These are phyloP conservation scores for Beauveria rudraprayagi DNA, from an alignment of 2,329 filamentous ascomycete genomes.

Conservation along the genomic window DNA sequence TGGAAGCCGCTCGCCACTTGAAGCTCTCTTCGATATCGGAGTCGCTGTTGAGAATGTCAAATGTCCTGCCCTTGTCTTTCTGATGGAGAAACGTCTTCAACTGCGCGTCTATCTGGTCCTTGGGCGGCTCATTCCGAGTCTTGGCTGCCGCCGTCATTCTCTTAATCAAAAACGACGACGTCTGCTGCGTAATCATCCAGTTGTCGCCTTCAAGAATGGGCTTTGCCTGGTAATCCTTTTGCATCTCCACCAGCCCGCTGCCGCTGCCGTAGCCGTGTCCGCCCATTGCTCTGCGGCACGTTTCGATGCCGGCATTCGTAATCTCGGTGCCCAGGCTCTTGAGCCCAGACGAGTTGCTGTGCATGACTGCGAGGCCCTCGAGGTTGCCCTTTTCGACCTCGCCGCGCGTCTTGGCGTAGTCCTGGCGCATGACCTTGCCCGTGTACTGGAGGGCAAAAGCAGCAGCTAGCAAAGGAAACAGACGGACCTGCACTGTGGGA, in stretches of 20 bases:
- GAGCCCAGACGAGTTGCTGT: slow-evolving; percentile 68
- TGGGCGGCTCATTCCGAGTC: slow-evolving; percentile 42
- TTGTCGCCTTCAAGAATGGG: slow-evolving; percentile 72
- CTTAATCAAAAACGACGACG: slow-evolving; percentile 69
- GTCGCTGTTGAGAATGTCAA: slow-evolving; percentile 65
- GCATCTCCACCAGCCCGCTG: slow-evolving; percentile 68
- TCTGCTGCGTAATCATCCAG: slow-evolving; percentile 77
- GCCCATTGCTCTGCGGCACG: slow-evolving; percentile 67
- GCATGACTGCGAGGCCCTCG: slow-evolving; percentile 57
- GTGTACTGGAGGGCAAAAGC: slow-evolving; percentile 76
- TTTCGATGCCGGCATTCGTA: slow-evolving; percentile 66
- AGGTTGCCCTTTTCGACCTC: slow-evolving; percentile 29
- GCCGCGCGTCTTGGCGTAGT: slow-evolving; percentile 58
- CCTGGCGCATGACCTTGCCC: slow-evolving; percentile 64
- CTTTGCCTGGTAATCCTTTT: slow-evolving; percentile 65
- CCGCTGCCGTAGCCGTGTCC: slow-evolving; percentile 71
- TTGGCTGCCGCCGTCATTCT: slow-evolving; percentile 44
- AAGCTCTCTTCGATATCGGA: slow-evolving; percentile 65
- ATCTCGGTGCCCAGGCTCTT: slow-evolving; percentile 66
- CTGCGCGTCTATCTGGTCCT: slow-evolving; percentile 61
- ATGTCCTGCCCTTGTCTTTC: slow-evolving; percentile 63
- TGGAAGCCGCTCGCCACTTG: slow-evolving; percentile 64
- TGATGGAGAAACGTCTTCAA: slow-evolving; percentile 56
- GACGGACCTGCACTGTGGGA: slow-evolving; percentile 69
- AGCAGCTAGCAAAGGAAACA: slow-evolving; percentile 63